A percentile compares a stretch with the other conserved stretches of the same genome.
These are phyloP conservation scores for Vigna hirtella DNA, from an alignment of 306 rosid genomes.

Conservation along the genomic window DNA sequence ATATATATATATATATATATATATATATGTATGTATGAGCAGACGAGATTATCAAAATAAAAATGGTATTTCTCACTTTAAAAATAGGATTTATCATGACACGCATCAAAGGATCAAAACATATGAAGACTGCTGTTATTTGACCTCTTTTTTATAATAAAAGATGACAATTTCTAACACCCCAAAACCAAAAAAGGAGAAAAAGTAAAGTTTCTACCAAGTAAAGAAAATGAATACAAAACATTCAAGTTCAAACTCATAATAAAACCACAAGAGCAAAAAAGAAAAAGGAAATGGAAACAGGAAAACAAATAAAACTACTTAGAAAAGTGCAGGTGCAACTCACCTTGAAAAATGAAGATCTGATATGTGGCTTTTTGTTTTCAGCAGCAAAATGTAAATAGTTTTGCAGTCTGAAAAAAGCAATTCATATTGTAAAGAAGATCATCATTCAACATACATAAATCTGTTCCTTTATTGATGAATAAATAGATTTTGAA, in stretches of 20 bases:
- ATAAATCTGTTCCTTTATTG: neutral
- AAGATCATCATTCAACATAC: neutral
- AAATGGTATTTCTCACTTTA: no score
- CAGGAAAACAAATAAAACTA: neutral
- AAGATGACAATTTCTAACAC: neutral
- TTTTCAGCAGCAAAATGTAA: neutral
- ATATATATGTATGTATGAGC: no score
- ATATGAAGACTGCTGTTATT: neutral
- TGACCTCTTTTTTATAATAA: no score
- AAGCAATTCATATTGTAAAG: neutral
- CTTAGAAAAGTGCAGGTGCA: neutral
- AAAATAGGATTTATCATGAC: neutral
- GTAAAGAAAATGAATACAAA: neutral
- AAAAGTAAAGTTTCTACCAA: neutral
- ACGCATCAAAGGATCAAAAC: neutral
- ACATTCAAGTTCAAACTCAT: neutral
- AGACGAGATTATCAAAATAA: no score
- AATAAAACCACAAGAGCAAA: neutral
- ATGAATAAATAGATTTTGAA: neutral
- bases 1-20: no score
- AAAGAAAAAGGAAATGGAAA: neutral
- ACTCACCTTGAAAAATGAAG: constrained; percentile 7
- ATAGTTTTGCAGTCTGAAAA: neutral
- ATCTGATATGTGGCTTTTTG: neutral
- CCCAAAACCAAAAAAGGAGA: neutral